These are phyloP conservation scores for Penicillium occitanis DNA, from an alignment of 2,329 filamentous ascomycete species.

Conservation along the genomic window DNA sequence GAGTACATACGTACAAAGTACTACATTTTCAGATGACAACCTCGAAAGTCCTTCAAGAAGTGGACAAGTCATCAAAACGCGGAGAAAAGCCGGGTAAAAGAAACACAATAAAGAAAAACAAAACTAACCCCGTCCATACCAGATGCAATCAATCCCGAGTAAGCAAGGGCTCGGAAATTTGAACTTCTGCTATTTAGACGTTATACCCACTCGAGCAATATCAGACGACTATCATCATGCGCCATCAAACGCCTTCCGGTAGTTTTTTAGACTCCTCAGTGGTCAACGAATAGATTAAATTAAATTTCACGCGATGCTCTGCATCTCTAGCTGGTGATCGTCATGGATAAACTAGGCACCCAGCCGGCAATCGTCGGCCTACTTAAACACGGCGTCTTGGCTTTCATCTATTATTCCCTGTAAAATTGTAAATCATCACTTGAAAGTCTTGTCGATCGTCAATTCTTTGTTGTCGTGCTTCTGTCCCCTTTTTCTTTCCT, in stretches of 20 bases:
- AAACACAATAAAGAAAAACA: neutral
- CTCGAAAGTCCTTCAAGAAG: neutral
- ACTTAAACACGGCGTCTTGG: slow-evolving; percentile 3
- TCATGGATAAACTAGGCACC: neutral
- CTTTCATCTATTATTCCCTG: neutral
- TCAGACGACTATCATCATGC: neutral
- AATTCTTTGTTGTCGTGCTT: neutral
- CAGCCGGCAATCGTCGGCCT: neutral
- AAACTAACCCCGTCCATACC: neutral
- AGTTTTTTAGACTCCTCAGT: neutral
- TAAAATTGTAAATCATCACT: neutral
- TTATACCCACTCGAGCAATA: neutral
- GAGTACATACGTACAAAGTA: slow-evolving; percentile 3
- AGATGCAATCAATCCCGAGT: neutral
- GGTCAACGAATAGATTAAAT: neutral
- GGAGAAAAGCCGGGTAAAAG: neutral
- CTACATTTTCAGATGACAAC: neutral
- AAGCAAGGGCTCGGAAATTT: neutral
- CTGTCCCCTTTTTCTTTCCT: neutral
- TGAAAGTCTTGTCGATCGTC: neutral
- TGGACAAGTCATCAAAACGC: neutral
- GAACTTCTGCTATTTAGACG: neutral
- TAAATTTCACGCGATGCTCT: neutral
- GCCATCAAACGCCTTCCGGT: neutral
- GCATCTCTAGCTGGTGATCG: neutral